These are phyloP conservation scores for Chytriomyces hyalinus DNA, from an alignment of 192 early-diverging fungal genomes.

Conservation along the genomic window DNA sequence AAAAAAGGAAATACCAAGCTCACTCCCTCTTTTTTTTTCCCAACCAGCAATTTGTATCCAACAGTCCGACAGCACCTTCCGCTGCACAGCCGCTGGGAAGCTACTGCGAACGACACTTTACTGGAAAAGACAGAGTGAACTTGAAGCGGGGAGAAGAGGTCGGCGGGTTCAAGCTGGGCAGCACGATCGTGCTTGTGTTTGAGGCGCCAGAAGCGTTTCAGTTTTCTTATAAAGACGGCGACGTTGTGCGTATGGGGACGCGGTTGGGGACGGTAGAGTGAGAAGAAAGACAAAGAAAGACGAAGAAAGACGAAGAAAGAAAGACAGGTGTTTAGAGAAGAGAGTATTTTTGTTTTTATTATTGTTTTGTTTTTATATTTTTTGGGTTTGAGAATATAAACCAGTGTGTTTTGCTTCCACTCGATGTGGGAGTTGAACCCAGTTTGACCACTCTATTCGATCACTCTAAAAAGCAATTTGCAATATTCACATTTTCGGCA, in stretches of 20 bases:
- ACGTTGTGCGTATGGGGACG: conserved; percentile 83
- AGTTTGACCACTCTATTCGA: no score
- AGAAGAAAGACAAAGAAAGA: no score
- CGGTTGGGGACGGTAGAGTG: conserved; percentile 48
- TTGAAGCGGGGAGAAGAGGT: conserved; percentile 84
- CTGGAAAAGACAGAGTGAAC: conserved; percentile 67
- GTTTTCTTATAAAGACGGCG: conserved; percentile 71
- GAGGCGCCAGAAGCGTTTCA: conserved; percentile 86
- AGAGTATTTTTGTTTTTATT: no score
- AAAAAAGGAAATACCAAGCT: background rate
- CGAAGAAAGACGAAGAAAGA: no score
- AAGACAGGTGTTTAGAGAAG: no score
- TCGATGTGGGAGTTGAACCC: no score
- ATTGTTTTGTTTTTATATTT: no score
- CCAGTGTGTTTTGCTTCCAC: no score
- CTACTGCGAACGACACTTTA: conserved; percentile 76
- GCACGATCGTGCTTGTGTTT: conserved; percentile 96
- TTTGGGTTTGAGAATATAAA: no score
- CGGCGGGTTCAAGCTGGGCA: conserved; percentile 94
- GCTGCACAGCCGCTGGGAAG: conserved; percentile 64
- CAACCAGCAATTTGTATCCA: conserved; percentile 51
- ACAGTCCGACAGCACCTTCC: conserved; percentile 45
- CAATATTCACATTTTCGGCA: no score
- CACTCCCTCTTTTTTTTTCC: background rate
- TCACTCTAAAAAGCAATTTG: no score